Percentiles rank a stretch among this genome's conserved stretches.
Conservation (phyloP, 495 filamentous ascomycete genomes). For the Neurospora intermedia region DNA sequence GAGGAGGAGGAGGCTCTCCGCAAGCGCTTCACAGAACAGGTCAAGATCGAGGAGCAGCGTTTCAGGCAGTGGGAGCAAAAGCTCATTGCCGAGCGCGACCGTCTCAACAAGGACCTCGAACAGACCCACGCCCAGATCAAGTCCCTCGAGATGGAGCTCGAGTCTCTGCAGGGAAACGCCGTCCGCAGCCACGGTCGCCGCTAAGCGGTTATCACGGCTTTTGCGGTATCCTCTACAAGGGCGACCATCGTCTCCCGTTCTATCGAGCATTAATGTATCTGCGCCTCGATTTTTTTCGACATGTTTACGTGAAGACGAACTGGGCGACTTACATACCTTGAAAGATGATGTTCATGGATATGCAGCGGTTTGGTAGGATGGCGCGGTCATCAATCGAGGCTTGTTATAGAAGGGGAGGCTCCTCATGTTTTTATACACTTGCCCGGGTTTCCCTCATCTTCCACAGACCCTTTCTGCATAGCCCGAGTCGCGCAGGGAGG, state of each 20-base stretch:
- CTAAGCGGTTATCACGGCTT: conserved; percentile 36
- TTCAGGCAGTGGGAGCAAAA: conserved; percentile 99
- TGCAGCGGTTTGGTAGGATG: conserved; percentile 1
- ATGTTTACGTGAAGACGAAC: not conserved
- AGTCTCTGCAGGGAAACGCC: conserved; percentile 83
- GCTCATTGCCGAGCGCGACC: conserved; percentile 93
- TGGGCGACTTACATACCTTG: not conserved
- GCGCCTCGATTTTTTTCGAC: not conserved
- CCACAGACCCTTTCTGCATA: not conserved
- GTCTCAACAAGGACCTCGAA: conserved; percentile 98
- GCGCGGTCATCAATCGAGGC: not conserved
- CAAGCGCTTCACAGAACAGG: conserved; percentile 99
- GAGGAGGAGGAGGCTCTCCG: conserved; percentile 96
- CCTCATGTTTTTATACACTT: not conserved
- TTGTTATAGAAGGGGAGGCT: not conserved
- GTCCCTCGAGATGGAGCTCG: conserved; percentile 83
- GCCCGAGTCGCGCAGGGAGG: not conserved
- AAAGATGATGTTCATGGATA: conserved; percentile 13
- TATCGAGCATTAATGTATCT: not conserved
- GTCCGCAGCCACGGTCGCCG: conserved; percentile 93
- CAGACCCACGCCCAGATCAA: conserved; percentile 97
- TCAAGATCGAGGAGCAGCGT: conserved; percentile 97
- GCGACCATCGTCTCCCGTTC: not conserved
- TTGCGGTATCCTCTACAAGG: not conserved
- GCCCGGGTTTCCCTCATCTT: not conserved